phyloP scores from a whole-genome alignment of 2,329 filamentous ascomycete genomes.

The Hypoxylon sp. region DNA sequence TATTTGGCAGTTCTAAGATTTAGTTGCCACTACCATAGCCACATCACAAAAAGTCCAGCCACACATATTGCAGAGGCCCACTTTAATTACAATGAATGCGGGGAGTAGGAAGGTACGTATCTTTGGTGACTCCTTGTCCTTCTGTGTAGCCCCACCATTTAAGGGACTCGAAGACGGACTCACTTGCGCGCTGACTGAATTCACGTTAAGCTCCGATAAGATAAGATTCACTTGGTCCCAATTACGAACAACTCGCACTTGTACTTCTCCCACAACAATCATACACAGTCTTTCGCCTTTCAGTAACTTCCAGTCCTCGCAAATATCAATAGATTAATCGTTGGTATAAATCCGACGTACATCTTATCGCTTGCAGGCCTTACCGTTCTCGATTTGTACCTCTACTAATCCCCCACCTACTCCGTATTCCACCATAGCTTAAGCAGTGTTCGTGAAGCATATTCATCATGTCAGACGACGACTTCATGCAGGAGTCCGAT shows the following conservation, averaged over 20 bases:
- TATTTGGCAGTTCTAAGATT: conserved; percentile 5
- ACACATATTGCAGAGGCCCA: conserved; percentile 14
- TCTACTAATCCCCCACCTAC: conserved; percentile 8
- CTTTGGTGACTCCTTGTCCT: no score
- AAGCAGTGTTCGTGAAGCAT: conserved; percentile 3
- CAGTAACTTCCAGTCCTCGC: no score
- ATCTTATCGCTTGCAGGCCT: no score
- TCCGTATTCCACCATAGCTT: conserved; percentile 2
- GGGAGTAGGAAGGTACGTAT: conserved; percentile 4
- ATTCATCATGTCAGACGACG: conserved; percentile 79
- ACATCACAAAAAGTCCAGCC: conserved; percentile 22
- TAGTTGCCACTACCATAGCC: conserved; percentile 31
- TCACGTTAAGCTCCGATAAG: conserved; percentile 19
- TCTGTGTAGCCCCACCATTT: conserved; percentile 20
- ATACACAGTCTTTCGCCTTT: no score
- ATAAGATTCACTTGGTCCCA: conserved; percentile 14
- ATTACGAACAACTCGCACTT: no score
- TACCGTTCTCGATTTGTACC: no score
- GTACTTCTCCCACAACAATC: no score
- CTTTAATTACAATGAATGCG: no score
- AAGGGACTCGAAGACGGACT: no score
- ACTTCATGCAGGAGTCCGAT: conserved; percentile 93
- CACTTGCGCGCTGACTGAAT: no score
- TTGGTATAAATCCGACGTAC: no score
- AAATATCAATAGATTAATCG: no score